Evolutionary conservation across 352 stramenopile species (phyloP), one percentile per base, ranked within the genome.

Genomic region (Pythium rhizo-oryzae): DNA sequence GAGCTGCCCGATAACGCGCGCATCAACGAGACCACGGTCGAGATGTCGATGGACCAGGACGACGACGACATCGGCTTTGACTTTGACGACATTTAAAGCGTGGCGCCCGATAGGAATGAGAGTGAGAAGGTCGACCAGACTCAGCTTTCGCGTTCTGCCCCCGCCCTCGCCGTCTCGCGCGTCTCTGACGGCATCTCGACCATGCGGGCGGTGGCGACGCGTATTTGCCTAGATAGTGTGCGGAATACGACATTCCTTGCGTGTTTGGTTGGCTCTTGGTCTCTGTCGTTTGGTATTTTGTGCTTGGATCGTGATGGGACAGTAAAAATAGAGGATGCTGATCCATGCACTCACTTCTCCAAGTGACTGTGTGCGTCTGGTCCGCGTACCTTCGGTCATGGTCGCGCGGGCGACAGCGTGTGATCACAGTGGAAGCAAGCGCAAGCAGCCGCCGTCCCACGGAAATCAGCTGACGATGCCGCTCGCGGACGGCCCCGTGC

Each of bases 1-100:
- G 98, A 99, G 80, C 86, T 99, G 51, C 98, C 98, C n/a, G 97
- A 99, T 74, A 97, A 97, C 68, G 91, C 87, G 58, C 82, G 86
- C 52, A 97, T 97, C 64, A 95, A 97, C 76, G 89, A 97, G 69
- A 97, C 85, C 39, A 83, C 83, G 16, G 86, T 94, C 49, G 89
- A 97, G 70, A 92, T 95, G 78, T 80, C 87, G 47, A 92, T 94
- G 76, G 85, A 91, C 30, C 76, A 71, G 67, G 89, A 97, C 60
- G 87, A 97, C 65, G 89, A 95, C 77, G 87, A 96, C 76, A 93
- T 91, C 76, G 89, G 86, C 68, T 96, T 97, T 69, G 87, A 97
- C 63, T 97, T 97, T 59, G 86, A 97, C 74, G 85, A 96, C 82
- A 96, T 96, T 69, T 97, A 93, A 90, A 39, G 13, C 13, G 23